Base-by-base conservation (phyloP, 192 early-diverging fungal species). In the Coemansia reversa region DNA sequence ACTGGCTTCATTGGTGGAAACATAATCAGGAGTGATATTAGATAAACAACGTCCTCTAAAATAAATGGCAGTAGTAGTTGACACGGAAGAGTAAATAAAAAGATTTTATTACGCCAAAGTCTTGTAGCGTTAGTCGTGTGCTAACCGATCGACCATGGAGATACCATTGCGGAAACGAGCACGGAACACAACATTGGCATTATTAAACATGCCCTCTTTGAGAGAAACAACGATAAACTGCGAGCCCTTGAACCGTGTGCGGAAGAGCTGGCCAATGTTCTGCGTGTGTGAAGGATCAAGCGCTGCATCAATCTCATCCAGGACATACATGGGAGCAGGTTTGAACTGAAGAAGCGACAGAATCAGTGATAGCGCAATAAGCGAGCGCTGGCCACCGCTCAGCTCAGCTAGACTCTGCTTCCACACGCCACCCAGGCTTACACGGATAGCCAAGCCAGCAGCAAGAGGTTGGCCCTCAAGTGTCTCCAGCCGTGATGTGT, bases 161-260 rank as follows among this genome's bases (percentile, higher is more conserved):
- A 94, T 94, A 30, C 97, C 96, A 70, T 98, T 93, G 49, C 89
- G 84, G 77, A 99, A 99, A 55, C 93, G 87, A 0, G 97, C 91
- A 30, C 89, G 82, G 79, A 98, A 99, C 12, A 99, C 76, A 7
- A 96, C 92, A 68, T 97, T 98, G 54, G 97, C 97, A 69, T 99
- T 99, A 69, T 93, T 95, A 70, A 96, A 99, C 96, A 99, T 97
- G 59, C 95, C 97, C 66, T 98, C 97, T 73, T 99, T 99, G 24
- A 99, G 84, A 18, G 95, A 98, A 6, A 99, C 96, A 1, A 99
- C 88, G 42, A 99, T 96, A 67, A 99, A 99, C 73, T 99, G 97
- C 1, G 94, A 92, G 4, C 91, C 94, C 60, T 90, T 94, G 83
- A 99, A 99, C 30, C 97, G 74, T 1, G 90, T 95, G 50, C 90